phyloP scores from a whole-genome alignment of 83 land plant genomes.

The Picea mariana region DNA sequence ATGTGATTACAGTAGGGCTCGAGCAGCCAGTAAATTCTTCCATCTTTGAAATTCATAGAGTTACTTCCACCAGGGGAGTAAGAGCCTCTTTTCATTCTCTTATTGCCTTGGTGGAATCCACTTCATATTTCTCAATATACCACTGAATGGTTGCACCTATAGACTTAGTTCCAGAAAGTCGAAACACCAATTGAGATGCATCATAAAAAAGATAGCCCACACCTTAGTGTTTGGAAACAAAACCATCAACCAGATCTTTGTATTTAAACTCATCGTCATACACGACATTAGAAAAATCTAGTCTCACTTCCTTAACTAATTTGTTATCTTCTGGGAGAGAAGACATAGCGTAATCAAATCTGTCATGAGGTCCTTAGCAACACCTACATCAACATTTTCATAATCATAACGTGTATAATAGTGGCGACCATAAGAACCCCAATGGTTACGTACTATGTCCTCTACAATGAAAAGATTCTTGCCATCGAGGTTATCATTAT shows the following conservation, averaged over 20 bases:
- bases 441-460: constrained; percentile 88
- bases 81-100: constrained; percentile 89
- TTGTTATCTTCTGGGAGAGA: constrained; percentile 62
- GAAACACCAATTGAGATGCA: constrained; percentile 95
- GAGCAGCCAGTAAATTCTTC: constrained; percentile 92
- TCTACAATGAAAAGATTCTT: constrained; percentile 82
- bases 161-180: constrained; percentile 96
- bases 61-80: constrained; percentile 85
- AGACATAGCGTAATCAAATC: constrained; percentile 73
- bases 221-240: constrained; percentile 95
- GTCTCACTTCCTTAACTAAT: constrained; percentile 68
- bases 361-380: constrained; percentile 82
- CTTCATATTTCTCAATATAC: constrained; percentile 93
- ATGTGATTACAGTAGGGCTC: constrained; percentile 94
- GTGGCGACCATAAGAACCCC: constrained; percentile 96
- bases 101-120: constrained; percentile 76
- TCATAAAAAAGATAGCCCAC: constrained; percentile 91
- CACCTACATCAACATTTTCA: constrained; percentile 95
- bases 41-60: constrained; percentile 90
- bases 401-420: constrained; percentile 98
- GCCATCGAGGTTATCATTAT: constrained; percentile 68
- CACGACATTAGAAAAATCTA: constrained; percentile 77
- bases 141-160: constrained; percentile 94
- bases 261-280: constrained; percentile 97
- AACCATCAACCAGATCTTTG: constrained; percentile 98